Evolutionary conservation across 2,329 filamentous ascomycete genomes (phyloP), one percentile per base, ranked within the genome.

Genomic region (Orbilia ellipsospora): DNA sequence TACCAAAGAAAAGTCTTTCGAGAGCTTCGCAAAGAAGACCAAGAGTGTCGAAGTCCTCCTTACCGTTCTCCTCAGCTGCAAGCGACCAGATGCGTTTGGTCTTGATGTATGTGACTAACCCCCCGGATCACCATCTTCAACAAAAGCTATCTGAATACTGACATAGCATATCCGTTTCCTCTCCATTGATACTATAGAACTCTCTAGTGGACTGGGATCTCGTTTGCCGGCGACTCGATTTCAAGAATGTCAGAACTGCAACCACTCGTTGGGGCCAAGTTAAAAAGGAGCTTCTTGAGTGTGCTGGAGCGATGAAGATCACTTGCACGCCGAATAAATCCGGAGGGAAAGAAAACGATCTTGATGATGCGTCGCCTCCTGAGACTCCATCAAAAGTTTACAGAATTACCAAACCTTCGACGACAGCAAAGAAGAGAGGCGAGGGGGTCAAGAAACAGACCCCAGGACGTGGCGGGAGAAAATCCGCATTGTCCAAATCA

Each of bases 241-340:
- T 74, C 42, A 74, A 74, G 16, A 67, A 62, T 16, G 26, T 63
- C 3, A 74, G 28, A 26, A 26, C 50, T 18, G 70, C 70, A 1
- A 59, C 63, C 5, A 42, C 45, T 13, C 50, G 70, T 13, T 74
- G 57, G 50, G 51, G 70, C 7, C 70, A 74, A 23, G 70, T 68
- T 16, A 74, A 68, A 28, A 74, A 74, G n/a, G 70, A 74, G 26
- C 57, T 74, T 3, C 44, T 67, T 16, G 52, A 74, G 18, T 74
- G 70, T 42, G 56, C 57, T 50, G 63, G 42, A 44, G 52, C 56
- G 10, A 50, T 56, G 56, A 50, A 28, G 18, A 13, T 66, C 8
- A 36, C 31, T 7, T 36, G 3, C 10, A 36, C 5, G 31, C 52
- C 18, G 7, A 31, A 26, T 50, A 36, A 48, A 48, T n/a, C 15